A percentile compares a stretch with the other conserved stretches of the same genome.
Evolutionary conservation across 768 basidiomycete species (phyloP).

Genomic region (Suillus hirtellus): DNA sequence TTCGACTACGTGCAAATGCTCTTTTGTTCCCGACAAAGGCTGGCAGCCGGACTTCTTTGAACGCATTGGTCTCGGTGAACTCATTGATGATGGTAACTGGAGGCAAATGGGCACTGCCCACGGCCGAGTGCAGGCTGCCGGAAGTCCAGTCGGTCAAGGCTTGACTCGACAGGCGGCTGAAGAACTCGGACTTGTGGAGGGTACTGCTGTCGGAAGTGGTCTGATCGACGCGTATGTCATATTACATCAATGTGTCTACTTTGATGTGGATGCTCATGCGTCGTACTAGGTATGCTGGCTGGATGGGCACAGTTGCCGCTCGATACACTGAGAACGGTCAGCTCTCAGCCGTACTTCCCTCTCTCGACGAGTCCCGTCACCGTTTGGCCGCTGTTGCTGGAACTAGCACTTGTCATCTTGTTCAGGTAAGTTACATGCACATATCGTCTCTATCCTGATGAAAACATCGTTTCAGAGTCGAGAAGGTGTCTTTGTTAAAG

Average conservation of each 20-base stretch:
- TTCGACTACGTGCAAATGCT: conserved; percentile 96
- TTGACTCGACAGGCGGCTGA: conserved; percentile 75
- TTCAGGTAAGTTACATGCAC: conserved; percentile 57
- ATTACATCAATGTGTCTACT: neutral
- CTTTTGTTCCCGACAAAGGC: conserved; percentile 82
- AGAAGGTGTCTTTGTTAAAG: conserved; percentile 82
- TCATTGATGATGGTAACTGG: conserved; percentile 65
- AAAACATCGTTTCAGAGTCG: conserved; percentile 52
- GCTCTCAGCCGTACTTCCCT: conserved; percentile 53
- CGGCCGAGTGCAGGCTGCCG: conserved; percentile 74
- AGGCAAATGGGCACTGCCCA: conserved; percentile 70
- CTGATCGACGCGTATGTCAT: conserved; percentile 88
- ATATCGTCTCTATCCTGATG: neutral
- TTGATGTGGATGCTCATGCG: conserved; percentile 9
- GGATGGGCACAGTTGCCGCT: conserved; percentile 97
- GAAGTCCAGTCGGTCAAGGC: conserved; percentile 81
- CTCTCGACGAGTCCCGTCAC: conserved; percentile 73
- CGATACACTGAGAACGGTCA: conserved; percentile 56
- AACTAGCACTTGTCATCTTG: conserved; percentile 94
- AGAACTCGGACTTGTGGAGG: conserved; percentile 81
- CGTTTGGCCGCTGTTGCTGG: conserved; percentile 93
- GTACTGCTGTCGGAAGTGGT: conserved; percentile 93
- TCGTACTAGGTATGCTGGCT: conserved; percentile 78
- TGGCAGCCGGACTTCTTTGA: conserved; percentile 91
- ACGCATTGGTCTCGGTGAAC: conserved; percentile 75